Percentiles rank a stretch among this genome's conserved stretches.
These are phyloP conservation scores for Apiospora rasikravindrae DNA, from an alignment of 2,329 filamentous ascomycete species.

Conservation along the genomic window DNA sequence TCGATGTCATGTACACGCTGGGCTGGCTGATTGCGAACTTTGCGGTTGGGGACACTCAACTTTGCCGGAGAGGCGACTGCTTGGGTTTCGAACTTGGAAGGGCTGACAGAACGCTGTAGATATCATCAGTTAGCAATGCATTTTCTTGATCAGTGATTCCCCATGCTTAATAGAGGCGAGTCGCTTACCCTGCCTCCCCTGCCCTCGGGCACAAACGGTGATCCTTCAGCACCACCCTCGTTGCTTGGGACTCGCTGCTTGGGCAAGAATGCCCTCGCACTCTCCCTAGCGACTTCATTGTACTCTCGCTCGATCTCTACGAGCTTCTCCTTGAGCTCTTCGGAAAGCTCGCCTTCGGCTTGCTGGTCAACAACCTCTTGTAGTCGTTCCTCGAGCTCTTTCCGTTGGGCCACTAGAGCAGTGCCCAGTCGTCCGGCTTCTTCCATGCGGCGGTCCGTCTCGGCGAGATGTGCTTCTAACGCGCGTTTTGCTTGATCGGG, in stretches of 20 bases:
- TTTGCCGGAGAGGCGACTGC: slow-evolving; percentile 88
- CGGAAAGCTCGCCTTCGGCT: slow-evolving; percentile 77
- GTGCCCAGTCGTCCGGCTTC: slow-evolving; percentile 87
- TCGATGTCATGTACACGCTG: slow-evolving; percentile 94
- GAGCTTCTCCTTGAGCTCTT: slow-evolving; percentile 82
- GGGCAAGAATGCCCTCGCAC: slow-evolving; percentile 83
- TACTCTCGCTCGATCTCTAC: slow-evolving; percentile 92
- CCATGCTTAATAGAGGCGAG: background rate
- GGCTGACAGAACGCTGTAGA: slow-evolving; percentile 69
- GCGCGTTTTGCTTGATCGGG: slow-evolving; percentile 87
- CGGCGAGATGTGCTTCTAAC: slow-evolving; percentile 87
- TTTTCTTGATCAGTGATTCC: background rate
- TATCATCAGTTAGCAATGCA: background rate
- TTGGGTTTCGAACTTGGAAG: slow-evolving; percentile 82
- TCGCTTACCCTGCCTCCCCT: slow-evolving; percentile 57
- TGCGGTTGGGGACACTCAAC: slow-evolving; percentile 82
- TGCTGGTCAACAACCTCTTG: slow-evolving; percentile 83
- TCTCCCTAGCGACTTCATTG: slow-evolving; percentile 90
- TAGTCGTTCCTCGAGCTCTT: slow-evolving; percentile 79
- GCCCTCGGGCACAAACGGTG: slow-evolving; percentile 59
- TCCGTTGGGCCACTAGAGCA: slow-evolving; percentile 84
- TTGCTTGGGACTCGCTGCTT: slow-evolving; percentile 81
- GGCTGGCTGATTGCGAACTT: slow-evolving; percentile 86
- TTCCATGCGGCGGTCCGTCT: slow-evolving; percentile 89
- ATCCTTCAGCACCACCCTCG: slow-evolving; percentile 58